Percentiles rank a stretch among this genome's conserved stretches.
phyloP scores from a whole-genome alignment of 768 basidiomycete genomes.

The Amanita phalloides region DNA sequence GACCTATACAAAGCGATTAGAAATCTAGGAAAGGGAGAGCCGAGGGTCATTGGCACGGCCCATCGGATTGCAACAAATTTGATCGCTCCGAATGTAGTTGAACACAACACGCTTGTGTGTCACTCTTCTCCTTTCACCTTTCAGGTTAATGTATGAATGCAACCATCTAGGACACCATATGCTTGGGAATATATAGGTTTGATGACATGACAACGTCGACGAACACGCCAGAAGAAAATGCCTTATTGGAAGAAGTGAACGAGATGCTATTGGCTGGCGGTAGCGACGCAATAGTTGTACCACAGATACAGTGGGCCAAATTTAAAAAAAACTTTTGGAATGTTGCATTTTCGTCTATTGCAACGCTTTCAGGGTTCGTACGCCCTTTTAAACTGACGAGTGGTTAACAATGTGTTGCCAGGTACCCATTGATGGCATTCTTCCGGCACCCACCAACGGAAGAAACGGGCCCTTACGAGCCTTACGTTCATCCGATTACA shows the following conservation, averaged over 20 bases:
- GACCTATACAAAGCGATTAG: conserved; percentile 49
- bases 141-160: neutral
- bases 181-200: conserved; percentile 45
- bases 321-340: conserved; percentile 62
- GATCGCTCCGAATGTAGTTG: conserved; percentile 32
- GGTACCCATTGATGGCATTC: conserved; percentile 36
- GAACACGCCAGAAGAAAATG: conserved; percentile 32
- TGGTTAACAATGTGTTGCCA: conserved; percentile 6
- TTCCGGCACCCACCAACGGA: conserved; percentile 36
- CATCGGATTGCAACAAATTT: conserved; percentile 46
- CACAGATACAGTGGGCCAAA: conserved; percentile 54
- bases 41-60: conserved; percentile 44
- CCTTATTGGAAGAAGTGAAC: conserved; percentile 33
- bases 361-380: conserved; percentile 34
- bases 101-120: conserved; percentile 43
- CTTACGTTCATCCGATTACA: conserved; percentile 29
- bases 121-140: neutral
- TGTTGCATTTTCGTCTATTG: conserved; percentile 38
- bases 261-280: conserved; percentile 37
- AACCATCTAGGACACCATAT: conserved; percentile 32
- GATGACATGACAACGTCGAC: conserved; percentile 24
- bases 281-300: conserved; percentile 31
- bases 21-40: conserved; percentile 27
- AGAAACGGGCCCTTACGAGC: conserved; percentile 22
- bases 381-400: neutral